Evolutionary conservation across 1,284 basidiomycete genomes (phyloP), one percentile per base, ranked within the genome.

Genomic region (Heterobasidion parviporum): DNA sequence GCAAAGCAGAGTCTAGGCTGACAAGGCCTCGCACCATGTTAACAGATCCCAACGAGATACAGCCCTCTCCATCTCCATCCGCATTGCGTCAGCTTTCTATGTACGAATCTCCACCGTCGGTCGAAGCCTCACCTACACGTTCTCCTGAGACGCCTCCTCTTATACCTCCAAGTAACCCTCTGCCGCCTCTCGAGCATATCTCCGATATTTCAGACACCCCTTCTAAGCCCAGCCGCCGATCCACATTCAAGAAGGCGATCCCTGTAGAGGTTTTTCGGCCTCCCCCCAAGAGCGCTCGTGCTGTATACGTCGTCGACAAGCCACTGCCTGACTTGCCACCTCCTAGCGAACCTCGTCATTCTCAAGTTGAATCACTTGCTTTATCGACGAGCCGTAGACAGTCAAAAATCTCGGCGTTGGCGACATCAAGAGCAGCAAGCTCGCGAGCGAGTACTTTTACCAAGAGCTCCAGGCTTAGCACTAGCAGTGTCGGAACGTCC

Each of bases 31-130:
- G 36, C 56, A 56, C 50, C 61, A 56, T 33, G 33, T 26, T 53
- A 36, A 68, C 62, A 45, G 79, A 86, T 67, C 85, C 86, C 33
- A 84, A 86, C 62, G 68, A 70, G 8, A 85, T 86, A 56, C 79
- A 80, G 33, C 76, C 80, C 12, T 86, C 83, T 26, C 81, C 82
- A 54, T 83, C 80, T 55, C 75, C 68, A n/a, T 92, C 81, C 36
- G 92, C 92, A 1, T 70, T 92, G 16, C 81, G 85, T 53, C 74
- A 81, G n/a, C 49, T 50, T 50, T 56, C 60, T 26, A 50, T 38
- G 9, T 26, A 78, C 54, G 79, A 85, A 60, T 74, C 77, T 49
- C 75, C 80, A 8, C 80, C 82, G 6, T 80, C 81, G 6, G 71
- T 70, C 32, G 69, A 74, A n/a, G 73, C 69, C 33, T 71, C 76